Evolutionary conservation across 2,329 filamentous ascomycete genomes (phyloP).

Genomic region (Neurospora sp.): DNA sequence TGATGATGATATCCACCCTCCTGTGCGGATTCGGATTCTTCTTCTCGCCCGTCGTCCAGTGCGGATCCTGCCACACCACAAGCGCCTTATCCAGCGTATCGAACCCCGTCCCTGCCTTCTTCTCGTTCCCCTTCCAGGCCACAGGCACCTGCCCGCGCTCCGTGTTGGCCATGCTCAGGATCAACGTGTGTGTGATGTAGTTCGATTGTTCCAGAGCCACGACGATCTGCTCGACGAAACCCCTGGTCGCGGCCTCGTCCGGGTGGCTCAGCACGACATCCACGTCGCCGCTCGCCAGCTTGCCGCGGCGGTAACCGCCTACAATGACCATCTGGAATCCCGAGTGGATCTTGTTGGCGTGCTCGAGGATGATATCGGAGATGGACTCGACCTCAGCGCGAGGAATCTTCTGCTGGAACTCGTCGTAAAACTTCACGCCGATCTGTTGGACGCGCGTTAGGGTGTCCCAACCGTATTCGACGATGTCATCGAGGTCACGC

Average conservation of each 20-base stretch:
- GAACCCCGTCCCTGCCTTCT: constrained; percentile 51
- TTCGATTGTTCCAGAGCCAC: constrained; percentile 54
- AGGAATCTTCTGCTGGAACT: constrained; percentile 63
- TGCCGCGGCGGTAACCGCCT: constrained; percentile 74
- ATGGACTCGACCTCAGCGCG: constrained; percentile 66
- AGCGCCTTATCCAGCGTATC: constrained; percentile 87
- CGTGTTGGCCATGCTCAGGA: constrained; percentile 58
- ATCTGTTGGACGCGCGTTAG: constrained; percentile 82
- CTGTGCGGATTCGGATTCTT: constrained; percentile 68
- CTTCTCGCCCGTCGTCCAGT: constrained; percentile 30
- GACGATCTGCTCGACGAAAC: constrained; percentile 66
- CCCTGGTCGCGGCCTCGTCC: constrained; percentile 54
- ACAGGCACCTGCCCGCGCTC: constrained; percentile 57
- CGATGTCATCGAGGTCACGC: constrained; percentile 75
- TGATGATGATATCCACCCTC: constrained; percentile 84
- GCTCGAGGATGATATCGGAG: constrained; percentile 47
- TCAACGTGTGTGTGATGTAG: constrained; percentile 75
- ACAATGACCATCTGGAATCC: constrained; percentile 54
- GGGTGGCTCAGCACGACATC: constrained; percentile 78
- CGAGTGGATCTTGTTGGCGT: constrained; percentile 53
- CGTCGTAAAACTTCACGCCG: constrained; percentile 86
- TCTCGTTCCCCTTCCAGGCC: constrained; percentile 38
- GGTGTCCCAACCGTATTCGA: constrained; percentile 68
- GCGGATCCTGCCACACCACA: constrained; percentile 78
- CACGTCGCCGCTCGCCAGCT: constrained; percentile 65